These are phyloP conservation scores for Epichloe elymi DNA, from an alignment of 2,329 filamentous ascomycete species.

Conservation along the genomic window DNA sequence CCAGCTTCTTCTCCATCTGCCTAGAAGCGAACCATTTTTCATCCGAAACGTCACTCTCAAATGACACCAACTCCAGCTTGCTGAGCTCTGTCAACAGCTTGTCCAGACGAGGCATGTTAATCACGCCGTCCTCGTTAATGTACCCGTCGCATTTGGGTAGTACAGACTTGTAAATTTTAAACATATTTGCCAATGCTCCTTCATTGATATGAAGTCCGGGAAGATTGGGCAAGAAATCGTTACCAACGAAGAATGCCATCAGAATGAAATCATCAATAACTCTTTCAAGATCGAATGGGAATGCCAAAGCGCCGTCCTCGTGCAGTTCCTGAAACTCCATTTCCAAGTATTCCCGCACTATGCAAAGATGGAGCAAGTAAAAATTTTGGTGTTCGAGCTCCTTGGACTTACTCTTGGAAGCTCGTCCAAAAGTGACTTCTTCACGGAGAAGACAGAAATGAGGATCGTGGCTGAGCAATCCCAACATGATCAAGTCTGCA, in stretches of 20 bases:
- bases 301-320: constrained; percentile 54
- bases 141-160: constrained; percentile 82
- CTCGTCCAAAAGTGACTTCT: constrained; percentile 91
- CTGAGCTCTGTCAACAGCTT: constrained; percentile 71
- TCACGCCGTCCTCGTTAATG: constrained; percentile 88
- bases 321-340: constrained; percentile 92
- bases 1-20: constrained; percentile 51
- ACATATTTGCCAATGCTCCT: constrained; percentile 93
- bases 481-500: constrained; percentile 97
- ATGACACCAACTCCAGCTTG: constrained; percentile 82
- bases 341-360: constrained; percentile 93
- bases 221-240: constrained; percentile 95
- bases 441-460: constrained; percentile 96
- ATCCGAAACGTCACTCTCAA: constrained; percentile 80
- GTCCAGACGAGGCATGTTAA: constrained; percentile 71
- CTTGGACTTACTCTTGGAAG: constrained; percentile 78
- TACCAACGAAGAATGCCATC: constrained; percentile 98
- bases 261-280: constrained; percentile 99
- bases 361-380: constrained; percentile 91
- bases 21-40: constrained; percentile 88
- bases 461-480: constrained; percentile 89
- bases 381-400: constrained; percentile 98
- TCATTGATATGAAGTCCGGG: constrained; percentile 97
- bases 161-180: constrained; percentile 85
- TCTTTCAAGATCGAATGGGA: constrained; percentile 84